Conservation (phyloP, 2,329 filamentous ascomycete genomes). For the Penicillium decumbens region DNA sequence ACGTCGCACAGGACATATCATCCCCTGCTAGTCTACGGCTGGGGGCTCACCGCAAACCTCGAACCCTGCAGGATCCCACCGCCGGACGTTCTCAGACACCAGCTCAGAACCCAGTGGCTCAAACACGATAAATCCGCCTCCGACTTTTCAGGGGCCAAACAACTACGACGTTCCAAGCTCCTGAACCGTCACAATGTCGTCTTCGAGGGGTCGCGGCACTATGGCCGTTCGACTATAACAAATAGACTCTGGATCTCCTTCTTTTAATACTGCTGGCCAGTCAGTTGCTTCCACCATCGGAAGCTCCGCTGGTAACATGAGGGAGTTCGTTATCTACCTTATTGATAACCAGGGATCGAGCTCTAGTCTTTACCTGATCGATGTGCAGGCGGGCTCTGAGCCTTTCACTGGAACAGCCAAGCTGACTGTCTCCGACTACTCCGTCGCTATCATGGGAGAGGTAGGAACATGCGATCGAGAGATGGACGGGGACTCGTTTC, state of each 20-base stretch:
- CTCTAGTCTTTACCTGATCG: constrained; percentile 50
- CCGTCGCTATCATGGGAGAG: constrained; percentile 25
- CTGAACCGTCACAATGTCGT: neutral
- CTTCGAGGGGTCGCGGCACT: neutral
- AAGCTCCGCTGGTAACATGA: constrained; percentile 55
- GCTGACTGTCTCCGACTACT: constrained; percentile 30
- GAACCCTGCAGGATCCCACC: no score
- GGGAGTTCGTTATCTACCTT: constrained; percentile 56
- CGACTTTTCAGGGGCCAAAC: neutral
- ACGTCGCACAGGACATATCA: no score
- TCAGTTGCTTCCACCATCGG: constrained; percentile 37
- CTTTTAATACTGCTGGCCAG: constrained; percentile 1
- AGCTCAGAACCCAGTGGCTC: no score
- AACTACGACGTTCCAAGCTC: neutral
- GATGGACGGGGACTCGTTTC: neutral
- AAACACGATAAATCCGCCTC: no score
- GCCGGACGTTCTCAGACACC: no score
- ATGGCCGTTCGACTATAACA: neutral
- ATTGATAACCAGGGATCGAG: constrained; percentile 35
- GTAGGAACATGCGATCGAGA: neutral
- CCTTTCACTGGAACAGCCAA: constrained; percentile 33
- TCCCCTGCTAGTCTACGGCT: no score
- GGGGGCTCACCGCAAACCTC: no score
- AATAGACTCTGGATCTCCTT: neutral
- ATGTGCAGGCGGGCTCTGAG: constrained; percentile 42